These are phyloP conservation scores for Xanthoceras sorbifolium DNA, from an alignment of 345 rosid genomes.

Conservation along the genomic window DNA sequence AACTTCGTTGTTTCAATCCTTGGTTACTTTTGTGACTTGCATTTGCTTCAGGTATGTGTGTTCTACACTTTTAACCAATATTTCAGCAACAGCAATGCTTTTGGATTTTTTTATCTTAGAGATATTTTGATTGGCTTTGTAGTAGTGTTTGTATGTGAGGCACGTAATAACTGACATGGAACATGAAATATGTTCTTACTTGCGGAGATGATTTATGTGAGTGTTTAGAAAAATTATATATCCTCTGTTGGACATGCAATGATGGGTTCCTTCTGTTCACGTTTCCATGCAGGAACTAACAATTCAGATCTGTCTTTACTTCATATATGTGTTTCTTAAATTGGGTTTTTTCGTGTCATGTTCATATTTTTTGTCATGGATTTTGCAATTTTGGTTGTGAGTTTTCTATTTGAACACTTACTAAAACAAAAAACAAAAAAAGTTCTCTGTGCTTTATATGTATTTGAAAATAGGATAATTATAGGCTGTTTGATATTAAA, in stretches of 20 bases:
- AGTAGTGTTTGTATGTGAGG: not conserved
- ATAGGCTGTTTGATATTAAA: not conserved
- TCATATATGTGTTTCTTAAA: not conserved
- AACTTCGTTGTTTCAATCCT: not conserved
- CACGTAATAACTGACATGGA: not conserved
- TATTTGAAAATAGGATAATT: not conserved
- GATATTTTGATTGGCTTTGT: not conserved
- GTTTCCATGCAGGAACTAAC: not conserved
- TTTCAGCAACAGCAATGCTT: not conserved
- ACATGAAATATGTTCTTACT: constrained; percentile 1
- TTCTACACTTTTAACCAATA: not conserved
- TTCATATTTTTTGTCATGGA: not conserved
- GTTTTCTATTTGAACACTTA: not conserved
- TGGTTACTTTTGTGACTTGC: not conserved
- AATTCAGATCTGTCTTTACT: constrained; percentile 1
- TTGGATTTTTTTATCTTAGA: not conserved
- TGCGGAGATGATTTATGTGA: not conserved
- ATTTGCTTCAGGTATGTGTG: not conserved
- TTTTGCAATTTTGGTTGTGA: not conserved
- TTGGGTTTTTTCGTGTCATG: not conserved
- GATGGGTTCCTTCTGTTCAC: not conserved
- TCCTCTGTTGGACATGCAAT: constrained; percentile 10
- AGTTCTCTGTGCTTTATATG: constrained; percentile 7
- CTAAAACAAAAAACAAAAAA: too few relatives aligned
- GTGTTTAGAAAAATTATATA: not conserved